These are phyloP conservation scores for Rubroshorea leprosula DNA, from an alignment of 345 rosid genomes.

Conservation along the genomic window DNA sequence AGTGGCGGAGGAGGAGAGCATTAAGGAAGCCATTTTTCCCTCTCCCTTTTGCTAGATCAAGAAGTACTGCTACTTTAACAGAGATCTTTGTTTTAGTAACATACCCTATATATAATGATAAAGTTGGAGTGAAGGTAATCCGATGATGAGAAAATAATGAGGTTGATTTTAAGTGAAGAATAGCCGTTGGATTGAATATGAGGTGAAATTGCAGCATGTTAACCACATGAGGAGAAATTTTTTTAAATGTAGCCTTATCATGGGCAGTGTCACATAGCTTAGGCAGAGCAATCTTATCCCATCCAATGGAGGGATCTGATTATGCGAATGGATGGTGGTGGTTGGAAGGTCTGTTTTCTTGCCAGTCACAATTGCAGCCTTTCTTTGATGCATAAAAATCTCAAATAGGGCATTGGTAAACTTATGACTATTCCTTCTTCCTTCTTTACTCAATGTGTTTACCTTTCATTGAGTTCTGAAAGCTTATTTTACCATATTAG, in stretches of 20 bases:
- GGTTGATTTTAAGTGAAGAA: constrained; percentile 6
- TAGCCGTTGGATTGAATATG: constrained; percentile 29
- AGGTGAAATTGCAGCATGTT: neutral
- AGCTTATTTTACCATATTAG: too few species aligned
- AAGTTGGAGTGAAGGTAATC: constrained; percentile 18
- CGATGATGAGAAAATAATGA: constrained; percentile 19
- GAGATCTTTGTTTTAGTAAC: neutral
- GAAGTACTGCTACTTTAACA: neutral
- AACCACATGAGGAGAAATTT: constrained; percentile 7
- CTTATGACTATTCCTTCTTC: constrained; percentile 1
- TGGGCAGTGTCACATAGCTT: constrained; percentile 15
- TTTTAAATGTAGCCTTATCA: constrained; percentile 17
- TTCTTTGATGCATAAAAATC: neutral
- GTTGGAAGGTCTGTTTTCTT: neutral
- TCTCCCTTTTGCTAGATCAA: constrained; percentile 8
- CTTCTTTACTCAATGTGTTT: neutral
- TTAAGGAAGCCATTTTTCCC: constrained; percentile 45
- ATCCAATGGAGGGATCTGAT: constrained; percentile 1
- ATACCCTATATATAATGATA: constrained; percentile 31
- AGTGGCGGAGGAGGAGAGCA: constrained; percentile 47
- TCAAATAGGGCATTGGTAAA: neutral
- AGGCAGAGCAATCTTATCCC: constrained; percentile 7
- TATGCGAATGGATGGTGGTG: constrained; percentile 2
- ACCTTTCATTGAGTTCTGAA: too few species aligned
- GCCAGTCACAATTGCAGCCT: too few species aligned